Evolutionary conservation across 495 filamentous ascomycete species (phyloP).

Genomic region (Xylaria bambusicola): DNA sequence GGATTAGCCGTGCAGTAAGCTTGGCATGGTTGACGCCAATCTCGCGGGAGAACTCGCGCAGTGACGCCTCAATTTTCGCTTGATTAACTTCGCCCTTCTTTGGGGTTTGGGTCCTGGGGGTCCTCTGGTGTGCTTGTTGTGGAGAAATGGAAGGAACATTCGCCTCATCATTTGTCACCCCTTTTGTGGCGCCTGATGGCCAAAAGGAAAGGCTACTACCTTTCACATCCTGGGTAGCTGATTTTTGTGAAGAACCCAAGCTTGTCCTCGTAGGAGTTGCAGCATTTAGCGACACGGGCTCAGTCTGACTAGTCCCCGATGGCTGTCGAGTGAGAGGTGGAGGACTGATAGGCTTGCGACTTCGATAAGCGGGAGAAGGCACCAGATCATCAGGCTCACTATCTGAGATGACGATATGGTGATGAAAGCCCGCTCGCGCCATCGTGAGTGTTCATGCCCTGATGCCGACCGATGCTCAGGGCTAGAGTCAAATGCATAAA

Average conservation of each 20-base stretch:
- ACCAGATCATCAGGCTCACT: constrained; percentile 14
- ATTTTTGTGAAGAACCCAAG: not conserved
- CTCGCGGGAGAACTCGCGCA: constrained; percentile 32
- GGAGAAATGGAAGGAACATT: not conserved
- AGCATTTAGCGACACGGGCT: constrained; percentile 16
- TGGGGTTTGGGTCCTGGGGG: constrained; percentile 36
- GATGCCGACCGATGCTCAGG: not conserved
- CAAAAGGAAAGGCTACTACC: not conserved
- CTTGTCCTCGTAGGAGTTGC: constrained; percentile 20
- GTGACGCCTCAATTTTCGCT: constrained; percentile 35
- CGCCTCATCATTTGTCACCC: not conserved
- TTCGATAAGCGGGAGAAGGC: constrained; percentile 3
- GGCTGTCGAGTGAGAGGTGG: constrained; percentile 15
- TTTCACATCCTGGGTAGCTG: not conserved
- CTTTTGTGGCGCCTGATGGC: constrained; percentile 1
- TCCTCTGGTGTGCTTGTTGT: constrained; percentile 18
- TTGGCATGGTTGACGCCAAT: constrained; percentile 40
- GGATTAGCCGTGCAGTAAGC: constrained; percentile 37
- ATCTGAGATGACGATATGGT: constrained; percentile 8
- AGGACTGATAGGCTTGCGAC: constrained; percentile 19
- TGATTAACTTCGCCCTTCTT: constrained; percentile 39
- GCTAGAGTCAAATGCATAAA: not conserved
- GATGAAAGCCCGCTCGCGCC: constrained; percentile 1
- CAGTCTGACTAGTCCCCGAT: constrained; percentile 11
- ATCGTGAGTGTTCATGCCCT: constrained; percentile 4